Evolutionary conservation across 2,329 filamentous ascomycete species (phyloP).

Genomic region (Bretziella fagacearum): DNA sequence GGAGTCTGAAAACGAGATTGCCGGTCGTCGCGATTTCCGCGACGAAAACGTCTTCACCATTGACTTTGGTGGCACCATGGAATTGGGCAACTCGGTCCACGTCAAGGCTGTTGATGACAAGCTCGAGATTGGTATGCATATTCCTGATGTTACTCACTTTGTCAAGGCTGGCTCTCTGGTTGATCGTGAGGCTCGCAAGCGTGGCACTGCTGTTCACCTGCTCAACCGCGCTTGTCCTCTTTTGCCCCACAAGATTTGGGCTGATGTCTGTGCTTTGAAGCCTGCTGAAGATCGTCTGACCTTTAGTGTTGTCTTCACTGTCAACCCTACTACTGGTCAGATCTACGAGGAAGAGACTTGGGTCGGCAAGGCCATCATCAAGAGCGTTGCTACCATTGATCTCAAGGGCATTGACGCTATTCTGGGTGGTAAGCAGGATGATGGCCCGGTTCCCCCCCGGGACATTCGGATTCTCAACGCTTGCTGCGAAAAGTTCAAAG

Average conservation of each 20-base stretch:
- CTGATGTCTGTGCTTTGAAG: conserved; percentile 72
- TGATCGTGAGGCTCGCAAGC: conserved; percentile 94
- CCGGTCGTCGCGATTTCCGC: conserved; percentile 75
- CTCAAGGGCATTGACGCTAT: conserved; percentile 77
- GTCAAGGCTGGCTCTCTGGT: conserved; percentile 92
- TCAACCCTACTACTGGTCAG: conserved; percentile 62
- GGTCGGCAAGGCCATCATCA: conserved; percentile 87
- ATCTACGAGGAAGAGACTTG: conserved; percentile 76
- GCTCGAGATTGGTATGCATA: conserved; percentile 86
- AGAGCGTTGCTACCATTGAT: conserved; percentile 71
- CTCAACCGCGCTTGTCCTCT: conserved; percentile 79
- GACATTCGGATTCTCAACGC: conserved; percentile 67
- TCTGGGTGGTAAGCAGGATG: conserved; percentile 50
- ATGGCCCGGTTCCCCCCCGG: conserved; percentile 37
- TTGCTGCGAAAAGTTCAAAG: conserved; percentile 78
- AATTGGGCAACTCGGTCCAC: conserved; percentile 85
- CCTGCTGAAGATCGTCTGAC: conserved; percentile 82
- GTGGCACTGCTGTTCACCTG: conserved; percentile 86
- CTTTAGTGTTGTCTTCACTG: conserved; percentile 82
- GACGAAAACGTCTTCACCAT: conserved; percentile 80
- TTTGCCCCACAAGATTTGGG: conserved; percentile 70
- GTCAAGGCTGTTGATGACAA: conserved; percentile 61
- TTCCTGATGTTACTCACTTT: conserved; percentile 90
- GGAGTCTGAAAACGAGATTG: conserved; percentile 59
- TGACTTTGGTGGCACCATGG: conserved; percentile 71